These are phyloP conservation scores for Fusarium sambucinum DNA, from an alignment of 2,329 filamentous ascomycete genomes.

Conservation along the genomic window DNA sequence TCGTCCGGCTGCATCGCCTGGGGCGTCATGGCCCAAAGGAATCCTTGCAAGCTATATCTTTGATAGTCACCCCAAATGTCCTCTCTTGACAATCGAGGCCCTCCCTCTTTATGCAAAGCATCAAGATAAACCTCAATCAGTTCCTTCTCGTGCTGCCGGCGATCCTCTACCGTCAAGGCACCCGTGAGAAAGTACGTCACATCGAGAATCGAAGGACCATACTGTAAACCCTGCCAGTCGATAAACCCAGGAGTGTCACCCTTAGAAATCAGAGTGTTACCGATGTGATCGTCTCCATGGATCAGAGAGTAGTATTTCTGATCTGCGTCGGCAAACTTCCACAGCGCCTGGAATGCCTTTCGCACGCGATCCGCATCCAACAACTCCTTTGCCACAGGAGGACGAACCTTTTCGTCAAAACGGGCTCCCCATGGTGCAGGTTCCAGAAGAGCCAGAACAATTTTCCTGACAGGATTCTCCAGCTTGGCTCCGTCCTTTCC, in stretches of 20 bases:
- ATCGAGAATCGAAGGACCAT: slow-evolving; percentile 3
- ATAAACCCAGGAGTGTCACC: neutral
- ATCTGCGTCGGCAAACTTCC: neutral
- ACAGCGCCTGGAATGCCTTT: neutral
- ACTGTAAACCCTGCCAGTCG: slow-evolving; percentile 3
- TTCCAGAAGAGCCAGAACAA: neutral
- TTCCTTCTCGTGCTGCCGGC: neutral
- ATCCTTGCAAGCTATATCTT: slow-evolving; percentile 1
- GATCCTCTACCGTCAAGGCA: neutral
- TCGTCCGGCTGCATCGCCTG: slow-evolving; percentile 5
- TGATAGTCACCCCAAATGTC: slow-evolving; percentile 3
- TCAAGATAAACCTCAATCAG: neutral
- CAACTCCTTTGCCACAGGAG: neutral
- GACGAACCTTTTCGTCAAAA: neutral
- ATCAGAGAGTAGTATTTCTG: slow-evolving; percentile 4
- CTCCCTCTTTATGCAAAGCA: slow-evolving; percentile 4
- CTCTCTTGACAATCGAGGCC: neutral
- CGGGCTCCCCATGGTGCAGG: slow-evolving; percentile 2
- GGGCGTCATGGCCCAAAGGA: slow-evolving; percentile 8
- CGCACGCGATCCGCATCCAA: neutral
- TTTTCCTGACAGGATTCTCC: slow-evolving; percentile 6
- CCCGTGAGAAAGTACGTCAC: neutral
- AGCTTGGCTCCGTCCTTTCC: neutral
- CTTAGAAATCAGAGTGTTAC: neutral
- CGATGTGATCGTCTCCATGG: slow-evolving; percentile 9